These are phyloP conservation scores for Malus asiatica DNA, from an alignment of 306 rosid species.

Conservation along the genomic window DNA sequence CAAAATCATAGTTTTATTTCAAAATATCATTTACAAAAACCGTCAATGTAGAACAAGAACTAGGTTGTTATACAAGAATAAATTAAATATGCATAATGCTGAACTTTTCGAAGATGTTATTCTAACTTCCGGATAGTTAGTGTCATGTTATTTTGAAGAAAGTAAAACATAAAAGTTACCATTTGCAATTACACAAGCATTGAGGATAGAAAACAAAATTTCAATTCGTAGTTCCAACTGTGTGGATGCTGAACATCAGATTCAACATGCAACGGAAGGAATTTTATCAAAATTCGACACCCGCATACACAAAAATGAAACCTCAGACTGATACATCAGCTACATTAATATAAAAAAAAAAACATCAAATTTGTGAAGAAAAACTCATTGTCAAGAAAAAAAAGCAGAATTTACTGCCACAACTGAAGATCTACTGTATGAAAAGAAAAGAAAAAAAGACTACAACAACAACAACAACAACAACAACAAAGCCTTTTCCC, in stretches of 20 bases:
- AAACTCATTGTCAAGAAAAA: background rate
- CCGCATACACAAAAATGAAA: no score
- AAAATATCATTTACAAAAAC: background rate
- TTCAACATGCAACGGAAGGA: no score
- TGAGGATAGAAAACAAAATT: background rate
- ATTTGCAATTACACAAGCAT: background rate
- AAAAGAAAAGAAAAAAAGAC: background rate
- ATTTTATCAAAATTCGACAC: no score
- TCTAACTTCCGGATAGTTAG: no score
- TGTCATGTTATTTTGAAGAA: no score
- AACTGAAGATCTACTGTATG: background rate
- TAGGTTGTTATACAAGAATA: background rate
- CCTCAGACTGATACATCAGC: background rate
- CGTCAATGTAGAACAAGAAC: background rate
- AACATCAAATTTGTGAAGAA: background rate
- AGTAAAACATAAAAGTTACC: background rate
- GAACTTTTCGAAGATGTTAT: background rate
- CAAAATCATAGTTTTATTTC: background rate
- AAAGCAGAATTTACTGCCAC: background rate
- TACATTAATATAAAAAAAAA: background rate
- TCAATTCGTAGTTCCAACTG: background rate
- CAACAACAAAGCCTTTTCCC: no score
- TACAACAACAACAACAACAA: no score
- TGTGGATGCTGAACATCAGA: background rate
- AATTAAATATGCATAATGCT: background rate